Percentiles rank a stretch among this genome's conserved stretches.
These are phyloP conservation scores for Petrea volubilis DNA, from an alignment of 257 asterid genomes.

Conservation along the genomic window DNA sequence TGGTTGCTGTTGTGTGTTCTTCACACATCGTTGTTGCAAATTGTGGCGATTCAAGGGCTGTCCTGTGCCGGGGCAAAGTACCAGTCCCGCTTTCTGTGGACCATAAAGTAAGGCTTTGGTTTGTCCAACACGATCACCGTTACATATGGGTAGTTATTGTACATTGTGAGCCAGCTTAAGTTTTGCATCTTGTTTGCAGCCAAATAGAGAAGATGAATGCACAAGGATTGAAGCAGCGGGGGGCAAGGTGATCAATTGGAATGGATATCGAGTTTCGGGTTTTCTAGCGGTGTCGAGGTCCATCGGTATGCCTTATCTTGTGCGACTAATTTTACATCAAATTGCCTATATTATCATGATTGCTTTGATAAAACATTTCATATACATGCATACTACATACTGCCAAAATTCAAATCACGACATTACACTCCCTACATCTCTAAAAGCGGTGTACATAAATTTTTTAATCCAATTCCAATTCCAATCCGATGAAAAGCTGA, in stretches of 20 bases:
- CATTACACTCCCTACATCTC: no score
- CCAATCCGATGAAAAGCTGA: no score
- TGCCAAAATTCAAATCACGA: no score
- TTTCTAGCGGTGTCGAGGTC: constrained; percentile 78
- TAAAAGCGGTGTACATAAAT: no score
- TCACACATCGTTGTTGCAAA: constrained; percentile 69
- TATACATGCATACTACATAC: no score
- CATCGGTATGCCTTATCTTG: constrained; percentile 50
- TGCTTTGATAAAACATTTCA: not conserved
- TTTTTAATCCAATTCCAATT: no score
- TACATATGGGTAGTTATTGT: not conserved
- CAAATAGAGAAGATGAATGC: constrained; percentile 69
- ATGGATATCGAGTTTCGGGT: constrained; percentile 81
- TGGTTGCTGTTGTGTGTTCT: constrained; percentile 63
- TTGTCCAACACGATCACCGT: not conserved
- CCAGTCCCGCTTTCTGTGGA: constrained; percentile 64
- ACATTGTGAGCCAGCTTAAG: not conserved
- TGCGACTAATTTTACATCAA: not conserved
- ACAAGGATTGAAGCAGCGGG: constrained; percentile 69
- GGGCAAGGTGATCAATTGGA: constrained; percentile 81
- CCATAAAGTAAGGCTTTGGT: constrained; percentile 56
- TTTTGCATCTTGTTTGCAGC: constrained; percentile 39
- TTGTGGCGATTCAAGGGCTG: constrained; percentile 89
- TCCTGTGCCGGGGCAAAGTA: constrained; percentile 55
- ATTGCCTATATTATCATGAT: not conserved